These are phyloP conservation scores for Amphibolis antarctica DNA, from an alignment of 106 monocot genomes.

Conservation along the genomic window DNA sequence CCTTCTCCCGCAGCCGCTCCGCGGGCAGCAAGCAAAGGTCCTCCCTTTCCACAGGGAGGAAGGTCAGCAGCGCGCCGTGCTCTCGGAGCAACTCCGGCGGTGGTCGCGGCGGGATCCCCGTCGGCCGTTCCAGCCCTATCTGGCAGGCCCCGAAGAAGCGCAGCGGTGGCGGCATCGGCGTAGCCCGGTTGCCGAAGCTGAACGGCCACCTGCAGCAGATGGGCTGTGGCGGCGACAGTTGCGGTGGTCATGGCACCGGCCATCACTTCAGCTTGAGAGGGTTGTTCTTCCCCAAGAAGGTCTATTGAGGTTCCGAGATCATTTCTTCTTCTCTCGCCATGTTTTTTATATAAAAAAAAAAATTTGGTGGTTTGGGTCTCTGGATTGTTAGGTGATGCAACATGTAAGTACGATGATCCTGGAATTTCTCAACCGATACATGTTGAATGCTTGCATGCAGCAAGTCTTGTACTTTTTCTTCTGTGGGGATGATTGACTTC, in stretches of 20 bases:
- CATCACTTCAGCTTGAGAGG: slow-evolving; percentile 39
- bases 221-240: slow-evolving; percentile 31
- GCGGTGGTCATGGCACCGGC: background rate
- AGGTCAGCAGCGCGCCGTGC: slow-evolving; percentile 81
- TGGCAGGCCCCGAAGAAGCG: slow-evolving; percentile 32
- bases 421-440: too few relatives aligned
- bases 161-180: background rate
- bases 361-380: too few relatives aligned
- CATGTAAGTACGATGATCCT: too few relatives aligned
- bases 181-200: slow-evolving; percentile 23
- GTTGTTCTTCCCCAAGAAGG: slow-evolving; percentile 76
- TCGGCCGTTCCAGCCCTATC: slow-evolving; percentile 66
- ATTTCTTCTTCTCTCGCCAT: too few relatives aligned
- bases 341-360: too few relatives aligned
- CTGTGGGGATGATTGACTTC: too few relatives aligned
- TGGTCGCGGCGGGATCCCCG: slow-evolving; percentile 29
- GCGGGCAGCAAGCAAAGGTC: slow-evolving; percentile 33
- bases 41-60: slow-evolving; percentile 10
- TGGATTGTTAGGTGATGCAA: too few relatives aligned
- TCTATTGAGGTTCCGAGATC: slow-evolving; percentile 8
- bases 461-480: too few relatives aligned
- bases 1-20: slow-evolving; percentile 73
- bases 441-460: too few relatives aligned
- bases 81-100: slow-evolving; percentile 92
- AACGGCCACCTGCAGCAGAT: slow-evolving; percentile 26